Base-by-base conservation (phyloP, 768 basidiomycete species). In the Mrakia frigida region DNA sequence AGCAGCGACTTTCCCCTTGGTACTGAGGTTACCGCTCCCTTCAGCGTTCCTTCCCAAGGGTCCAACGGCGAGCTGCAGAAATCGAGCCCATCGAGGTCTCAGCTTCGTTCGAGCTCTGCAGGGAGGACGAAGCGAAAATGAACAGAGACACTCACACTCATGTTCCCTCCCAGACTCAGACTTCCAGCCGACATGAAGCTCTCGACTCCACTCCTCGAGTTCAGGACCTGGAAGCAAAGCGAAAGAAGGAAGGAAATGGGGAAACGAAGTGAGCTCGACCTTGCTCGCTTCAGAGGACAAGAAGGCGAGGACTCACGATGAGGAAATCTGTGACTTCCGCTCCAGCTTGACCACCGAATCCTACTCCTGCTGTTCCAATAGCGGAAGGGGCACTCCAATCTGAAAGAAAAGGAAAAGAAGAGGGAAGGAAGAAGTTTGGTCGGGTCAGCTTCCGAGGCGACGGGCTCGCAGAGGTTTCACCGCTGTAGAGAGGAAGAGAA, bases 171-270 rank as follows among this genome's bases (percentile, higher is more conserved):
- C 3, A 97, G 85, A 3, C 92, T 94, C 76, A 99, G 82, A 10
- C 90, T 92, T 11, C 97, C 96, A 23, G 94, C 91, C 18, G 94
- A 87, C 96, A 98, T 98, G 84, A 99, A 98, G 1, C 91, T 90
- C 88, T 91, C 81, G 21, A 84, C 81, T 6, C 83, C 79, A 74
- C 46, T 80, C 74, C 63, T 43, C 6, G 91, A 91, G 80, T 98
- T 98, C 37, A 98, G 86, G 41, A 98, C 90, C 73, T 74, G n/a
- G 14, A 28, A 65, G 33, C 16, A 11, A 74, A 43, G 2, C 41
- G 46, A 31, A 9, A 67, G 10, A 31, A 28, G 39, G 21, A 37
- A 67, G 73, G 59, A 33, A 25, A 56, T 50, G 16, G 16, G 56
- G n/a, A n/a, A n/a, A 56, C 56, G 56, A 56, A 9, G 4, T 56